Base-by-base conservation (phyloP, 148 eudicot genomes). In the Polygonum maritimum region DNA sequence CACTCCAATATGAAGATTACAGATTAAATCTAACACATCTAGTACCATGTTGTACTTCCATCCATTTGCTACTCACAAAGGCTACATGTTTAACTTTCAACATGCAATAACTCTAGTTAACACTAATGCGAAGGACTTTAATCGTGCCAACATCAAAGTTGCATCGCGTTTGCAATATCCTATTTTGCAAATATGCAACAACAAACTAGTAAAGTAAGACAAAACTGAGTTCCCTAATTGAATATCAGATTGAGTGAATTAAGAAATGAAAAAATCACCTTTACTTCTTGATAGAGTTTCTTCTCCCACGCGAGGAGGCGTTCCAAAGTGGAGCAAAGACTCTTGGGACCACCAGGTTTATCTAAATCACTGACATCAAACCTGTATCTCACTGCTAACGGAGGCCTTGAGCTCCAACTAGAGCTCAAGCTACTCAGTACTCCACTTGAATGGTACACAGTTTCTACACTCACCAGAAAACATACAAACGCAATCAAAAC, bases 271-370 rank as follows among this genome's bases (percentile, higher is more conserved):
- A 44, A 57, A 9, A 77, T 67, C 83, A 94, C 98, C 98, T 94
- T 94, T 16, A 94, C 96, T 90, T 94, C 98, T 79, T 89, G 84
- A 79, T 89, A 94, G 58, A 94, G 92, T 80, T 94, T 94, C 85
- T 89, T 94, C 79, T 94, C 98, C 98, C 98, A 94, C 51, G 98
- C 98, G 82, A 94, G 82, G 63, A 94, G 92, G 54, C 97, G 85
- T 74, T 94, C 98, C 77, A 94, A 77, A 76, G 97, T 92, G 15
- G 97, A 92, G 78, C 92, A 90, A 16, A 94, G 84, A 82, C 98
- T 92, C 87, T 89, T 89, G 3, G 88, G 76, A 60, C 87, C 89
- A 21, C 88, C 91, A 0, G 91, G 79, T 51, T 86, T 87, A 26
- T 83, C 92, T 22, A 88, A 79, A 8, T 90, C 78, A 77, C 82